Conservation (phyloP, 495 filamentous ascomycete genomes). For the Acidiella bohemica region DNA sequence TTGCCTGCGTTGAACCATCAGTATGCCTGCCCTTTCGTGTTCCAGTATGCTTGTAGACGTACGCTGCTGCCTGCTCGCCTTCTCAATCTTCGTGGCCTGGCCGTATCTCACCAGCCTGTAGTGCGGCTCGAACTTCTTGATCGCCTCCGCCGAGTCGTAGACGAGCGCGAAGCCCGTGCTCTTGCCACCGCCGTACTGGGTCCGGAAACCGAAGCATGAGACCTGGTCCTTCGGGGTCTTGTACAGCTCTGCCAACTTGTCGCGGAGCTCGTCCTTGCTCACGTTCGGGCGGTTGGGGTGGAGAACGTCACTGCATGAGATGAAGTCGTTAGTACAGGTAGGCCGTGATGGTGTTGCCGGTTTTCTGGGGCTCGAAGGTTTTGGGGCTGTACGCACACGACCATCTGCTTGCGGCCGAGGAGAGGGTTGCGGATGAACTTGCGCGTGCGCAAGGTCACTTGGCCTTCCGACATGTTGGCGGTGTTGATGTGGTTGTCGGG, state of each 20-base stretch:
- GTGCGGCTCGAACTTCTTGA: slow-evolving; percentile 99
- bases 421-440: slow-evolving; percentile 99
- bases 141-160: slow-evolving; percentile 90
- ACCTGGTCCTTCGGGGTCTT: slow-evolving; percentile 94
- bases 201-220: slow-evolving; percentile 94
- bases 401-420: slow-evolving; percentile 98
- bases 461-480: slow-evolving; percentile 69
- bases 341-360: neutral
- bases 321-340: slow-evolving; percentile 10
- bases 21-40: neutral
- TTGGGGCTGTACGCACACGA: slow-evolving; percentile 69
- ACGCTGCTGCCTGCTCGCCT: slow-evolving; percentile 95
- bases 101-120: slow-evolving; percentile 92
- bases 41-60: slow-evolving; percentile 37
- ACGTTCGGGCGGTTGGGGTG: slow-evolving; percentile 97
- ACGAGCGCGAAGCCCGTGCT: slow-evolving; percentile 96
- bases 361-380: neutral
- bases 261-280: slow-evolving; percentile 94
- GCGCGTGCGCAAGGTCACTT: slow-evolving; percentile 96
- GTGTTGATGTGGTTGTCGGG: slow-evolving; percentile 6
- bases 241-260: slow-evolving; percentile 90
- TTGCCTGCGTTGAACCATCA: slow-evolving; percentile 54
- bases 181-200: slow-evolving; percentile 99
- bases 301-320: slow-evolving; percentile 76
- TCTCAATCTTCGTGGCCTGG: slow-evolving; percentile 83